These are phyloP conservation scores for Mercurialis annua DNA, from an alignment of 345 rosid species.

Conservation along the genomic window DNA sequence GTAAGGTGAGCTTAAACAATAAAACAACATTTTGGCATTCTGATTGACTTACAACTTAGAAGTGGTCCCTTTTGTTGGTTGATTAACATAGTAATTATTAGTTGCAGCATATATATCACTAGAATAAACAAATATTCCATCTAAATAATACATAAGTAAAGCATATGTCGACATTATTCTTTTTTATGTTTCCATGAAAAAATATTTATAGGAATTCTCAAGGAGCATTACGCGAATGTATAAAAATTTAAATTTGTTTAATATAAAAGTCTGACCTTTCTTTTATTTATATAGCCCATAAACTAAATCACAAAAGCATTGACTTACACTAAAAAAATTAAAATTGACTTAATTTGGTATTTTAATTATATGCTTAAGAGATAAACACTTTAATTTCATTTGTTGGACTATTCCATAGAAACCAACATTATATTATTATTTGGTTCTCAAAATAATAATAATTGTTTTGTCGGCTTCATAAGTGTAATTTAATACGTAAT, in stretches of 20 bases:
- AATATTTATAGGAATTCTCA: background rate
- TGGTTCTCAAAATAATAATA: too few relatives aligned
- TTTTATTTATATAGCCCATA: background rate
- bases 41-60: background rate
- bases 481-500: too few relatives aligned
- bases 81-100: too few relatives aligned
- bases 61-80: constrained; percentile 1
- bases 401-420: too few relatives aligned
- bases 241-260: background rate
- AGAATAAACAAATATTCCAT: too few relatives aligned
- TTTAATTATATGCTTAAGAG: background rate
- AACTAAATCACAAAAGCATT: constrained; percentile 1
- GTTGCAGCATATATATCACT: too few relatives aligned
- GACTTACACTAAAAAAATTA: background rate
- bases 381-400: background rate
- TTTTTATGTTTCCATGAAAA: constrained; percentile 15
- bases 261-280: constrained; percentile 16
- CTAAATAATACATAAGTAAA: too few relatives aligned
- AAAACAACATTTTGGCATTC: background rate
- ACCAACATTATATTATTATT: too few relatives aligned
- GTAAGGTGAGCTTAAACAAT: background rate
- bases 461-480: too few relatives aligned
- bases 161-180: too few relatives aligned
- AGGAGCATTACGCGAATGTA: background rate
- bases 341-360: constrained; percentile 18